Base-by-base conservation (phyloP, 2,329 filamentous ascomycete genomes). In the Fusarium nisikadoi region DNA sequence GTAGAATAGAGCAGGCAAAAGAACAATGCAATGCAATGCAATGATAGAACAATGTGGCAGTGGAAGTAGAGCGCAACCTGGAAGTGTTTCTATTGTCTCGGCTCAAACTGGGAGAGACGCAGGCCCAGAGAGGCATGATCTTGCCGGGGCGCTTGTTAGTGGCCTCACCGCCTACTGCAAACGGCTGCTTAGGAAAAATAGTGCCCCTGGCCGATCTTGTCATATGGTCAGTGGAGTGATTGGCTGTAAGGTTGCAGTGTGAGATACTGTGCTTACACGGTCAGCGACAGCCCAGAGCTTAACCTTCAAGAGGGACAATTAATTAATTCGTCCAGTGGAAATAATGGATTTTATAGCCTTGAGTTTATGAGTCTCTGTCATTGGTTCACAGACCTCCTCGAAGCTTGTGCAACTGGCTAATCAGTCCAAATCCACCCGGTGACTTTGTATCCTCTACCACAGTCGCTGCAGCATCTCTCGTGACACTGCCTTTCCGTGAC, bases 381-480 rank as follows among this genome's bases (percentile, higher is more conserved):
- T 36, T 45, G 9, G 47, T 33, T 81, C 77, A 87, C 59, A 89
- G 75, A 3, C 88, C 88, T 43, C 84, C 85, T 56, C 89, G 84
- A 64, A 91, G 83, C 79, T 89, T 89, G 79, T 90, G 88, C 65
- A 90, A 79, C 79, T 91, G 89, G 79, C 86, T 90, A 73, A 91
- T 90, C 58, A 91, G 81, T 9, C 88, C 88, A 76, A 90, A 90
- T 1, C 87, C 88, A 2, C 86, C 85, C 1, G 83, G 80, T 56
- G 83, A 81, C 75, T 83, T 86, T 61, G 77, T 81, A 55, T 87
- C 86, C 31, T 81, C 79, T 38, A 75, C 80, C 52, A 74, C 78
- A 25, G 62, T 38, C 25, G 31, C 58, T 42, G 60, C 74, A 27
- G 70, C 75, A 62, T 79, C 78, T 65, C 75, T 76, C 31, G 75